A percentile compares a stretch with the other conserved stretches of the same genome.
Conservation (phyloP, 177 flowering plant species). For the Vitis hybrid region DNA sequence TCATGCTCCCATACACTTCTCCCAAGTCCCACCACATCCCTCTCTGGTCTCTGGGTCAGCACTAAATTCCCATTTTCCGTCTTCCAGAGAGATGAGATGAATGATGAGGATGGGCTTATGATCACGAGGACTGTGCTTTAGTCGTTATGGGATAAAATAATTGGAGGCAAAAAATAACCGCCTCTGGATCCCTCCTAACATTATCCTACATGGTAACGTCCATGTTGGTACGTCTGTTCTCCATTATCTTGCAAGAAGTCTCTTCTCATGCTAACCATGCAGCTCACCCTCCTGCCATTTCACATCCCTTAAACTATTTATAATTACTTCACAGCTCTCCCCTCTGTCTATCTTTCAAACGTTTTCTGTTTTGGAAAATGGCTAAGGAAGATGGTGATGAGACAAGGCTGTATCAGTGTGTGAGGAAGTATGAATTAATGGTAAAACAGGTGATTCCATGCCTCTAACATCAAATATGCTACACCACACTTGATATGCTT, state of each 20-base stretch:
- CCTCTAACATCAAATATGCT: neutral
- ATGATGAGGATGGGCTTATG: neutral
- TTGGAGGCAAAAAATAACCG: conserved; percentile 12
- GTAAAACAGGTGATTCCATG: conserved; percentile 42
- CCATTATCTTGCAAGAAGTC: neutral
- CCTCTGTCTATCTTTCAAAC: too few relatives aligned
- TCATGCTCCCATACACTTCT: too few relatives aligned
- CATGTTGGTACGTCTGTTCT: too few relatives aligned
- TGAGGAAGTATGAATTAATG: conserved; percentile 39
- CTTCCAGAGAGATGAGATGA: too few relatives aligned
- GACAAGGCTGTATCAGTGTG: conserved; percentile 37
- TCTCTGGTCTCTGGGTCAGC: too few relatives aligned
- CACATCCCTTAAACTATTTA: neutral
- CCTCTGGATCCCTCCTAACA: neutral
- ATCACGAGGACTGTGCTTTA: conserved; percentile 16
- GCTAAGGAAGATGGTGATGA: conserved; percentile 37
- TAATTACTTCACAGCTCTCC: neutral
- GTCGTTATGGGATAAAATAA: conserved; percentile 6
- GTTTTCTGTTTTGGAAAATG: conserved; percentile 17
- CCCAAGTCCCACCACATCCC: too few relatives aligned
- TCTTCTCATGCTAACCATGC: conserved; percentile 13
- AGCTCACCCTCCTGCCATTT: neutral
- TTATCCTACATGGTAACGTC: too few relatives aligned
- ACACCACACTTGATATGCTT: neutral
- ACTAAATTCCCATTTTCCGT: too few relatives aligned